Base-by-base conservation (phyloP, 208 protist genomes). In the Trypanosomatidae sp. region DNA sequence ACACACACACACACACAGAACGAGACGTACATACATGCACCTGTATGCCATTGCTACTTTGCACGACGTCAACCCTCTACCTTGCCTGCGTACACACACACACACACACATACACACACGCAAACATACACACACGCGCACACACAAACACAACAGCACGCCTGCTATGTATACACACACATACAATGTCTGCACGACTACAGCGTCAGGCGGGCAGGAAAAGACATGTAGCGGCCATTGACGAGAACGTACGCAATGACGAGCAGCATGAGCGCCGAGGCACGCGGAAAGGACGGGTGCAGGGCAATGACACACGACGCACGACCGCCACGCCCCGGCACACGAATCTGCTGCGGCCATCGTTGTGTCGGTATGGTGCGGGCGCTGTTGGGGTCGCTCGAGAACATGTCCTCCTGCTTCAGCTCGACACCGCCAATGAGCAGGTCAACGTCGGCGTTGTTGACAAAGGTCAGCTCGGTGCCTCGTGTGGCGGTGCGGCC, bases 351-450 rank as follows among this genome's bases (percentile, higher is more conserved):
- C 58, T 87, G 77, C 11, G 82, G 82, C 77, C 82, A 91, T 4
- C 82, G 73, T 51, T 77, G 74, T 28, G 76, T 88, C 15, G 77
- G 82, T 13, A 91, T 67, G 33, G 82, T 82, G 45, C 68, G 70
- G 28, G 64, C 61, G 43, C 67, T 76, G 43, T 83, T 56, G n/a
- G 79, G 64, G 44, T 64, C 66, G 13, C 56, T 48, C 5, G 82
- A 84, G 37, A 82, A 79, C 32, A 91, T 62, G 38, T 91, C 82
- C 56, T 91, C 76, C 58, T 91, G 82, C 41, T 74, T 77, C 23
- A 91, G 63, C 39, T 91, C 82, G 1, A 91, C 64, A 44, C 82
- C 82, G 21, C 77, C 82, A 39, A 91, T 77, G 25, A 76, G 49
- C 15, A 88, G 27, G 37, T 81, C 53, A 23, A 69, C 67, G 26